These are phyloP conservation scores for Vicia sativa DNA, from an alignment of 306 rosid species.

Conservation along the genomic window DNA sequence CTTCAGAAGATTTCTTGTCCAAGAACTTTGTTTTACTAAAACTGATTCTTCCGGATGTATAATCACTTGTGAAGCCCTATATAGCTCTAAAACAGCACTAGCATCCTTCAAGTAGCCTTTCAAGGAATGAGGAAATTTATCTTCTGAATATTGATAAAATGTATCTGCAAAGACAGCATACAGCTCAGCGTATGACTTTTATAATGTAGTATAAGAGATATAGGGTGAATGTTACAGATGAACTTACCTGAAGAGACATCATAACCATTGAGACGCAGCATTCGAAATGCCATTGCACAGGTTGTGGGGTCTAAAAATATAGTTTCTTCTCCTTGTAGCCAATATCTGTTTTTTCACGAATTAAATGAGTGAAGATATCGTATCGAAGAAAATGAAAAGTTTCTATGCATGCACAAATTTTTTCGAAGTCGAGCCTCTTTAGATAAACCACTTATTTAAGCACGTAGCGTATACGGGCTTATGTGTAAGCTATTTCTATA, in stretches of 20 bases:
- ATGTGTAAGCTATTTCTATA: too few species aligned
- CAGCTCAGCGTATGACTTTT: slow-evolving; percentile 20
- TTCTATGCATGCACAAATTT: background rate
- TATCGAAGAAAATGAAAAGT: background rate
- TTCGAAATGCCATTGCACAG: slow-evolving; percentile 80
- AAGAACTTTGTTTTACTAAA: slow-evolving; percentile 55
- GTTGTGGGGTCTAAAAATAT: slow-evolving; percentile 68
- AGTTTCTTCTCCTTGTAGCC: slow-evolving; percentile 68
- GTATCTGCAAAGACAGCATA: slow-evolving; percentile 56
- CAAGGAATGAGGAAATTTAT: slow-evolving; percentile 57
- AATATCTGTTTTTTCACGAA: slow-evolving; percentile 51
- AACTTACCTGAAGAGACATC: slow-evolving; percentile 72
- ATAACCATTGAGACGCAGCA: slow-evolving; percentile 66
- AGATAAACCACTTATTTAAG: too few species aligned
- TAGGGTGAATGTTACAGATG: slow-evolving; percentile 13
- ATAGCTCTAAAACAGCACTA: slow-evolving; percentile 63
- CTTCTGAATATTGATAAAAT: slow-evolving; percentile 64
- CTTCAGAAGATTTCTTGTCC: slow-evolving; percentile 63
- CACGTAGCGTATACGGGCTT: too few species aligned
- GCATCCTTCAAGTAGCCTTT: slow-evolving; percentile 77
- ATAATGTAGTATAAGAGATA: too few species aligned
- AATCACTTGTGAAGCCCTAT: slow-evolving; percentile 69
- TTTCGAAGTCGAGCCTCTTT: too few species aligned
- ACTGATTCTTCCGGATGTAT: slow-evolving; percentile 63
- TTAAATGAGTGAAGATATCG: slow-evolving; percentile 4